A percentile compares a stretch with the other conserved stretches of the same genome.
These are phyloP conservation scores for Fagus sylvatica DNA, from an alignment of 306 rosid genomes.

Conservation along the genomic window DNA sequence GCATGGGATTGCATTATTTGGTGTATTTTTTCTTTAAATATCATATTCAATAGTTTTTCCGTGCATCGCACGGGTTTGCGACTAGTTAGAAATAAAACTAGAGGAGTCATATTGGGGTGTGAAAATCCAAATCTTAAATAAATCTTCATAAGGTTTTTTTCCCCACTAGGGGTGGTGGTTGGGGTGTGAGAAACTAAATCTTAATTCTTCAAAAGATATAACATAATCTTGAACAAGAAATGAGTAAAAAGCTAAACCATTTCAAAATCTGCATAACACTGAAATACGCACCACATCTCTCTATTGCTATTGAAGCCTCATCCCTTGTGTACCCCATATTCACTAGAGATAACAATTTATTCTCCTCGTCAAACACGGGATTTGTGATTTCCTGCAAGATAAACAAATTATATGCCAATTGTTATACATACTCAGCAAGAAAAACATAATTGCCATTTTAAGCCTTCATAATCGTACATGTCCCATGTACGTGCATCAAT, in stretches of 20 bases:
- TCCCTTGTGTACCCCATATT: conserved; percentile 66
- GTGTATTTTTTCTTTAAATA: no score
- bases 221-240: neutral
- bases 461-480: neutral
- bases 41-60: no score
- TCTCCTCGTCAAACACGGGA: conserved; percentile 40
- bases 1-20: no score
- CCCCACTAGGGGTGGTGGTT: neutral
- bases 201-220: neutral
- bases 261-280: neutral
- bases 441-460: neutral
- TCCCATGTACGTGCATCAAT: neutral
- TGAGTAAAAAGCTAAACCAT: neutral
- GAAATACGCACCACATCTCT: conserved; percentile 75
- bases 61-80: no score
- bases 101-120: neutral
- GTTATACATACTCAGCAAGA: neutral
- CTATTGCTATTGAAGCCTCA: conserved; percentile 72
- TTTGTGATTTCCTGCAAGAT: conserved; percentile 51
- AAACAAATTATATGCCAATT: conserved; percentile 12
- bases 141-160: no score
- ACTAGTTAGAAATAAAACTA: neutral
- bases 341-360: conserved; percentile 43
- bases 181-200: neutral
- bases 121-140: neutral